A percentile compares a stretch with the other conserved stretches of the same genome.
Conservation (phyloP, 2,329 filamentous ascomycete genomes). For the Fusarium odoratissimum region DNA sequence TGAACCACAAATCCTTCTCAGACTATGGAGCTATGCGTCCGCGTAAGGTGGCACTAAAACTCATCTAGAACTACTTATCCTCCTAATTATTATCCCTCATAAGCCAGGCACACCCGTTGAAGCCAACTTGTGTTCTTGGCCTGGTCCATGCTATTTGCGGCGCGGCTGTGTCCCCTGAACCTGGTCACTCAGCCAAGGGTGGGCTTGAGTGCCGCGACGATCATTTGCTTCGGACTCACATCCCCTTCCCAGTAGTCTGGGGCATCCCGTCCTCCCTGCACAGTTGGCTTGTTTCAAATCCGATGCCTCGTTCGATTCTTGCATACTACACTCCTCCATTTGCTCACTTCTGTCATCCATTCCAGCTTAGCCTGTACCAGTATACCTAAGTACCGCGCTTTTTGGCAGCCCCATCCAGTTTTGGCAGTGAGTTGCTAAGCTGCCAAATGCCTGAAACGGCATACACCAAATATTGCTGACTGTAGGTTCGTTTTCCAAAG, state of each 20-base stretch:
- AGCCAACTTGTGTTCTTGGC: slow-evolving; percentile 3
- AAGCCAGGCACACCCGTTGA: slow-evolving; percentile 1
- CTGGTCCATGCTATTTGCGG: slow-evolving; percentile 43
- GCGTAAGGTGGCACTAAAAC: background rate
- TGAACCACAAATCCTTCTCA: slow-evolving; percentile 1
- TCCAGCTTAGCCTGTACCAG: background rate
- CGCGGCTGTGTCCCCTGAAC: slow-evolving; percentile 43
- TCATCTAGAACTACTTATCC: background rate
- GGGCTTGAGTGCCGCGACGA: slow-evolving; percentile 45
- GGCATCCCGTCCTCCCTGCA: slow-evolving; percentile 43
- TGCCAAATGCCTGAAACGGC: background rate
- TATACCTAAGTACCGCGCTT: background rate
- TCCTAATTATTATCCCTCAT: background rate
- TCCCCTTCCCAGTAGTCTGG: slow-evolving; percentile 43
- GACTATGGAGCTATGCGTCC: background rate
- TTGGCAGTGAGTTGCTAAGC: background rate
- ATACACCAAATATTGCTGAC: slow-evolving; percentile 1
- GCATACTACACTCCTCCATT: slow-evolving; percentile 38
- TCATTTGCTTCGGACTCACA: slow-evolving; percentile 41
- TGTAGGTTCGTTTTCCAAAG: background rate
- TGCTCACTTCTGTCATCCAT: slow-evolving; percentile 3
- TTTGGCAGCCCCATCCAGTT: background rate
- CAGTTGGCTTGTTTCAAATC: slow-evolving; percentile 42
- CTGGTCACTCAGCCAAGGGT: slow-evolving; percentile 24
- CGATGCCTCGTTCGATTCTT: slow-evolving; percentile 45